A percentile compares a stretch with the other conserved stretches of the same genome.
phyloP scores from a whole-genome alignment of 192 early-diverging fungal species.

The Podila horticola region DNA sequence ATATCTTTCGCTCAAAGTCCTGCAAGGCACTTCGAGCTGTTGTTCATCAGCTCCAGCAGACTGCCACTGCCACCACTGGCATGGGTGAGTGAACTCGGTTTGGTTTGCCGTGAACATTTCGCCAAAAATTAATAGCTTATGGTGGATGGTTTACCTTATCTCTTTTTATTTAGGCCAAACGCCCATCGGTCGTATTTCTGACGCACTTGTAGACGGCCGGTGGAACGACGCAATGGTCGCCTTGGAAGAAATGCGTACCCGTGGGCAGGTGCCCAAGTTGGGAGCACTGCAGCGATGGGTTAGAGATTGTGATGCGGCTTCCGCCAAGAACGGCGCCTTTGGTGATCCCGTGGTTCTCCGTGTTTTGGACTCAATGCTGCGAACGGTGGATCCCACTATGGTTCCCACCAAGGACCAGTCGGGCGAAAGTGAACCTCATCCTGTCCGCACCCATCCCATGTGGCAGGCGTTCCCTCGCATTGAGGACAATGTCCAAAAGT shows the following conservation, averaged over 20 bases:
- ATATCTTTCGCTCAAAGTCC: slow-evolving; percentile 56
- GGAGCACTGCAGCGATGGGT: slow-evolving; percentile 76
- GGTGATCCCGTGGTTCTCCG: slow-evolving; percentile 60
- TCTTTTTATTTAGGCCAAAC: slow-evolving; percentile 43
- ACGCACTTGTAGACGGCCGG: slow-evolving; percentile 59
- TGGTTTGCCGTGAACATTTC: too few species aligned
- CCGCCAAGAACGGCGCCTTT: slow-evolving; percentile 50
- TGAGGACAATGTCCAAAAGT: slow-evolving; percentile 29
- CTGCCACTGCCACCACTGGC: slow-evolving; percentile 54
- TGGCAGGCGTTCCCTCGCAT: slow-evolving; percentile 55
- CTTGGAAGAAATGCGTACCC: slow-evolving; percentile 64
- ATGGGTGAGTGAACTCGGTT: slow-evolving; percentile 20
- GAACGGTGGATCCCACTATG: slow-evolving; percentile 68
- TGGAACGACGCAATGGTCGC: slow-evolving; percentile 65
- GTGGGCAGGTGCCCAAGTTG: slow-evolving; percentile 60
- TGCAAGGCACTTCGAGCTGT: slow-evolving; percentile 64
- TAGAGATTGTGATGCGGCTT: slow-evolving; percentile 78
- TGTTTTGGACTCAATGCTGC: slow-evolving; percentile 70
- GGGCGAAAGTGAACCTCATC: slow-evolving; percentile 9
- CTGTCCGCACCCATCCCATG: slow-evolving; percentile 46
- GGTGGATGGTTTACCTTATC: neutral
- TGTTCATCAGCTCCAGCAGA: slow-evolving; percentile 57
- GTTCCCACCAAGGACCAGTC: slow-evolving; percentile 36
- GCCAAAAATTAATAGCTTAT: too few species aligned
- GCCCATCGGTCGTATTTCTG: slow-evolving; percentile 60